A percentile compares a stretch with the other conserved stretches of the same genome.
phyloP scores from a whole-genome alignment of 495 filamentous ascomycete genomes.

The Ramalina intermedia region DNA sequence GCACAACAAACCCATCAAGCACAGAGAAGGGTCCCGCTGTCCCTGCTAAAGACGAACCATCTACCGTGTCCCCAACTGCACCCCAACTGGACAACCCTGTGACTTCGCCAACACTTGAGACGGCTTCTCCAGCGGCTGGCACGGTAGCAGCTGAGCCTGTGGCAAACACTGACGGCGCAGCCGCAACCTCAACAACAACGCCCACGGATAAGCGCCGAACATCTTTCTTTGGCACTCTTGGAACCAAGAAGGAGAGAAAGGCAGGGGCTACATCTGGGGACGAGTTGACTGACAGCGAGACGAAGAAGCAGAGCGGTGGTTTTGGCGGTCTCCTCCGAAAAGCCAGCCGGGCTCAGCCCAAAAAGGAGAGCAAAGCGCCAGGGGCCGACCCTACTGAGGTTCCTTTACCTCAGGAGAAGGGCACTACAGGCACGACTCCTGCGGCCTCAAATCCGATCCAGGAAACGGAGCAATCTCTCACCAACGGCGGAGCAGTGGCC shows the following conservation, averaged over 20 bases:
- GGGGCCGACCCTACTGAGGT: slow-evolving; percentile 2
- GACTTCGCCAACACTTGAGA: slow-evolving; percentile 26
- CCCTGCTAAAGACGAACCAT: slow-evolving; percentile 26
- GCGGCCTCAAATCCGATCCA: neutral
- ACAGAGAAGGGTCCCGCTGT: slow-evolving; percentile 32
- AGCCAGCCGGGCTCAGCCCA: slow-evolving; percentile 34
- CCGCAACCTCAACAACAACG: slow-evolving; percentile 12
- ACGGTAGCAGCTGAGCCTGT: slow-evolving; percentile 1
- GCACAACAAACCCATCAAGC: slow-evolving; percentile 34
- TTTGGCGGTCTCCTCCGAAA: slow-evolving; percentile 43
- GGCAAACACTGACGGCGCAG: slow-evolving; percentile 11
- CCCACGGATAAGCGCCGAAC: slow-evolving; percentile 39
- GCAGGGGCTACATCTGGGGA: slow-evolving; percentile 30
- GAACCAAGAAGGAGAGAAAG: slow-evolving; percentile 39
- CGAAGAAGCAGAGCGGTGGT: slow-evolving; percentile 34
- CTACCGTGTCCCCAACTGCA: slow-evolving; percentile 31
- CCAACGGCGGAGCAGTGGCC: neutral
- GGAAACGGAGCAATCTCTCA: neutral
- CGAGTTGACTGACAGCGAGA: slow-evolving; percentile 36
- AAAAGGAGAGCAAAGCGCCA: slow-evolving; percentile 2
- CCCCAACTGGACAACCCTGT: slow-evolving; percentile 38
- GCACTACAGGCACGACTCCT: neutral
- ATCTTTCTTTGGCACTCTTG: slow-evolving; percentile 40
- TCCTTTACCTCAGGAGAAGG: slow-evolving; percentile 2
- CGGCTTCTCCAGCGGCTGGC: slow-evolving; percentile 24